Evolutionary conservation across 2,329 filamentous ascomycete genomes (phyloP).

Genomic region (Ambrosiella beaveri): DNA sequence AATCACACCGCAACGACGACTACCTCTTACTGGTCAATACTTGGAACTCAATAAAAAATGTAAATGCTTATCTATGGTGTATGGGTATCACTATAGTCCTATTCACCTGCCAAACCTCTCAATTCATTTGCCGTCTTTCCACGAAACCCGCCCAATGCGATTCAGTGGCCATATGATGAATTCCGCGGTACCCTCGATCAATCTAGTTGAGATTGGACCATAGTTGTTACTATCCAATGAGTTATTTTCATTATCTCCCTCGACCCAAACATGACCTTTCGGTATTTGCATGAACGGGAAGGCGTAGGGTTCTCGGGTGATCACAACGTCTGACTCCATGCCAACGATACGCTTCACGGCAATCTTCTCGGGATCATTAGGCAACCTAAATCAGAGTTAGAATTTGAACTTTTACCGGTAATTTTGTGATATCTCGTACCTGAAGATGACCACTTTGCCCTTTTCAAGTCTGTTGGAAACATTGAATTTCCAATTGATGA

Average conservation of each 20-base stretch:
- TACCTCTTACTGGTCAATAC: no score
- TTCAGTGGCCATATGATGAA: conserved; percentile 53
- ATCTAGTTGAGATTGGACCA: conserved; percentile 58
- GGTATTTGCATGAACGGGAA: conserved; percentile 42
- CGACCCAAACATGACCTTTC: conserved; percentile 80
- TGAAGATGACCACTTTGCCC: conserved; percentile 60
- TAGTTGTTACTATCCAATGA: conserved; percentile 71
- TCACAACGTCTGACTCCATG: conserved; percentile 48
- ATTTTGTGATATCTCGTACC: conserved; percentile 25
- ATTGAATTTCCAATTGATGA: conserved; percentile 41
- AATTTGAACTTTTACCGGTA: not conserved
- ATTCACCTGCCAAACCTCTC: no score
- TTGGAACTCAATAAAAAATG: no score
- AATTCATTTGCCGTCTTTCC: conserved; percentile 1
- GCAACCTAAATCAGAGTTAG: conserved; percentile 36
- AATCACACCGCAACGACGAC: not conserved
- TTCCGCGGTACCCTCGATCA: conserved; percentile 60
- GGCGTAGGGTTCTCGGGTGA: conserved; percentile 8
- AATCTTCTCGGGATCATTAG: conserved; percentile 48
- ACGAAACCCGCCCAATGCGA: conserved; percentile 34
- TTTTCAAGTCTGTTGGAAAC: conserved; percentile 41
- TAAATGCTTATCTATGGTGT: no score
- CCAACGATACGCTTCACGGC: conserved; percentile 73
- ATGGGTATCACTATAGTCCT: no score
- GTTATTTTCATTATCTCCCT: conserved; percentile 49